These are phyloP conservation scores for Sungouiella thailandica DNA, from an alignment of 805 yeast genomes.

Conservation along the genomic window DNA sequence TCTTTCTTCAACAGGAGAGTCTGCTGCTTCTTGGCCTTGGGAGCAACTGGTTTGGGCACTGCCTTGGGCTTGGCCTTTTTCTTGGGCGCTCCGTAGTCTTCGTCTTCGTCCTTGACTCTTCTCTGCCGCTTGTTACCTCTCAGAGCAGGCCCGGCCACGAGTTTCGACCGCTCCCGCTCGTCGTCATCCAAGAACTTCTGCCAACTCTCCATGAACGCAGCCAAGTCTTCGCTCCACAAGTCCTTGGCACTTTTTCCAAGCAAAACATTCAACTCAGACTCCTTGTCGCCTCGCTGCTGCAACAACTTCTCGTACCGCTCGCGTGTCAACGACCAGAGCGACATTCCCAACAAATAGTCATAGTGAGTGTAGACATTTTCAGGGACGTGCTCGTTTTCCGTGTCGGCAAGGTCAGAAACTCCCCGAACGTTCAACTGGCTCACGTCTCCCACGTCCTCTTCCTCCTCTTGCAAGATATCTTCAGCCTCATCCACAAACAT, in stretches of 20 bases:
- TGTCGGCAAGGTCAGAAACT: constrained; percentile 24
- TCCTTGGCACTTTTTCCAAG: constrained; percentile 75
- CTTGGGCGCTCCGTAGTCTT: constrained; percentile 9
- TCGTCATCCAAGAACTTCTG: constrained; percentile 64
- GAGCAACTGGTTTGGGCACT: constrained; percentile 1
- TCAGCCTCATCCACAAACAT: constrained; percentile 23
- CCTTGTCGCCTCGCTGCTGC: constrained; percentile 67
- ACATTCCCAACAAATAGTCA: constrained; percentile 89
- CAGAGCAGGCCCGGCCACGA: constrained; percentile 34
- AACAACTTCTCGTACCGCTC: constrained; percentile 83
- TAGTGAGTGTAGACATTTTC: constrained; percentile 58
- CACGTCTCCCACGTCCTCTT: constrained; percentile 29
- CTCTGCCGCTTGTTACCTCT: constrained; percentile 35
- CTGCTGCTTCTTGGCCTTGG: background rate
- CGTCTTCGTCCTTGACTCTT: constrained; percentile 12
- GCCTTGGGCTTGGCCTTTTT: constrained; percentile 4
- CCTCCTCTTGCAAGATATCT: constrained; percentile 33
- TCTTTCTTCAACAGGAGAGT: constrained; percentile 1
- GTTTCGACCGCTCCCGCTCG: constrained; percentile 49
- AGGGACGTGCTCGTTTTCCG: constrained; percentile 38
- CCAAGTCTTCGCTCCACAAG: constrained; percentile 82
- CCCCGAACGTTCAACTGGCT: constrained; percentile 16
- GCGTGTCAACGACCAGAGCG: constrained; percentile 86
- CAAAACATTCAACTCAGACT: constrained; percentile 61
- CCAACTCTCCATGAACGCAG: constrained; percentile 65